These are phyloP conservation scores for Helminthosporium solani DNA, from an alignment of 2,329 filamentous ascomycete genomes.

Conservation along the genomic window DNA sequence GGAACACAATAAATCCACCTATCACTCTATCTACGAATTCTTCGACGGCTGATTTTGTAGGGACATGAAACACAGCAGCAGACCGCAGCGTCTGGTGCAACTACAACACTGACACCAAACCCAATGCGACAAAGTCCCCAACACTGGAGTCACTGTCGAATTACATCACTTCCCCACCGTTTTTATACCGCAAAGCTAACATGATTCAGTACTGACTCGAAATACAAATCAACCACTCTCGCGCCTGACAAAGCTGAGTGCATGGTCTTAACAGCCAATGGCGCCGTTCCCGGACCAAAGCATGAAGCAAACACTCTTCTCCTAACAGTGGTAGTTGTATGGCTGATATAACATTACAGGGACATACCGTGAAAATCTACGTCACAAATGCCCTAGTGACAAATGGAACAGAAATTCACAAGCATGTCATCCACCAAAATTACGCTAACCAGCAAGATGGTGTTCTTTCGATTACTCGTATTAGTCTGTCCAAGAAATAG, in stretches of 20 bases:
- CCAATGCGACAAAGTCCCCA: constrained; percentile 52
- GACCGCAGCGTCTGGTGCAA: constrained; percentile 45
- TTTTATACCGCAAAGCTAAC: background rate
- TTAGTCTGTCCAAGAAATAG: too few relatives aligned
- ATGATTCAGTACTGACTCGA: constrained; percentile 45
- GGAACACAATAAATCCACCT: constrained; percentile 2
- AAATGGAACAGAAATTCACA: constrained; percentile 62
- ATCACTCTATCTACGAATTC: constrained; percentile 3
- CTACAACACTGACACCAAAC: constrained; percentile 52
- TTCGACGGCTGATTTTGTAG: constrained; percentile 13
- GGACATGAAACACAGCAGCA: constrained; percentile 28
- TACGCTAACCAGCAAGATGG: constrained; percentile 50
- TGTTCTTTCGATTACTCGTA: constrained; percentile 48
- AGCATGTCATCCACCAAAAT: constrained; percentile 58
- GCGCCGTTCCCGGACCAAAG: constrained; percentile 43
- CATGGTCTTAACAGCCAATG: constrained; percentile 35
- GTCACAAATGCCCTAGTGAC: constrained; percentile 54
- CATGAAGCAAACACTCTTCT: constrained; percentile 29
- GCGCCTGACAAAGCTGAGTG: constrained; percentile 54
- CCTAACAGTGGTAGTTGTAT: constrained; percentile 1
- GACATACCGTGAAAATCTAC: constrained; percentile 25
- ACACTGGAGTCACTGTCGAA: constrained; percentile 55
- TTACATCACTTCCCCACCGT: constrained; percentile 23
- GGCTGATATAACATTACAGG: constrained; percentile 10
- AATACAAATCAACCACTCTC: constrained; percentile 18